Percentiles rank a stretch among this genome's conserved stretches.
Evolutionary conservation across 2,329 filamentous ascomycete species (phyloP).

Genomic region (Penicillium expansum): DNA sequence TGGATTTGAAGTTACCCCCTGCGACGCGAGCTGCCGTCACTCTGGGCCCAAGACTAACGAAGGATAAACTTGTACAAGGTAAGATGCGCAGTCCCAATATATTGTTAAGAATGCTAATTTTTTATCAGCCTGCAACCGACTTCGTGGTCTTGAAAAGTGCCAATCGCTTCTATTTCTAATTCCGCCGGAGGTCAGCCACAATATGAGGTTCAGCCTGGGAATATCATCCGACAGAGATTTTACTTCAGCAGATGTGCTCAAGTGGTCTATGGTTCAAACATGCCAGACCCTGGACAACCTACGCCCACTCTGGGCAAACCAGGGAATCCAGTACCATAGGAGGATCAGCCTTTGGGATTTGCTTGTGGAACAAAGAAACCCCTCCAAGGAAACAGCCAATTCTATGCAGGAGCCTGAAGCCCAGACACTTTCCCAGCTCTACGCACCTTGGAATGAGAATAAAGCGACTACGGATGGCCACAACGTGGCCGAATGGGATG

Average conservation of each 20-base stretch:
- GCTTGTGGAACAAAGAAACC: not conserved
- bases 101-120: not conserved
- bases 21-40: not conserved
- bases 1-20: not conserved
- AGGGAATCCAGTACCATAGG: not conserved
- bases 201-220: not conserved
- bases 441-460: slow-evolving; percentile 5
- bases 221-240: not conserved
- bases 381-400: not conserved
- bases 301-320: not conserved
- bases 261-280: not conserved
- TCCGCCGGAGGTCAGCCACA: not conserved
- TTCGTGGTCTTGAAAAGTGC: not conserved
- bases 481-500: not conserved
- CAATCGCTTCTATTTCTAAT: not conserved
- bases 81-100: not conserved
- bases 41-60: not conserved
- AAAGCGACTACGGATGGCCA: not conserved
- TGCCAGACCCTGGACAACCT: not conserved
- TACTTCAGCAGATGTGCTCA: not conserved
- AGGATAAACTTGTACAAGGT: not conserved
- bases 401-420: slow-evolving; percentile 3
- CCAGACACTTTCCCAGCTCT: slow-evolving; percentile 7
- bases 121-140: not conserved
- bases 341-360: not conserved